A percentile compares a stretch with the other conserved stretches of the same genome.
Evolutionary conservation across 257 asterid species (phyloP).

Genomic region (Thymus quinquecostatus): DNA sequence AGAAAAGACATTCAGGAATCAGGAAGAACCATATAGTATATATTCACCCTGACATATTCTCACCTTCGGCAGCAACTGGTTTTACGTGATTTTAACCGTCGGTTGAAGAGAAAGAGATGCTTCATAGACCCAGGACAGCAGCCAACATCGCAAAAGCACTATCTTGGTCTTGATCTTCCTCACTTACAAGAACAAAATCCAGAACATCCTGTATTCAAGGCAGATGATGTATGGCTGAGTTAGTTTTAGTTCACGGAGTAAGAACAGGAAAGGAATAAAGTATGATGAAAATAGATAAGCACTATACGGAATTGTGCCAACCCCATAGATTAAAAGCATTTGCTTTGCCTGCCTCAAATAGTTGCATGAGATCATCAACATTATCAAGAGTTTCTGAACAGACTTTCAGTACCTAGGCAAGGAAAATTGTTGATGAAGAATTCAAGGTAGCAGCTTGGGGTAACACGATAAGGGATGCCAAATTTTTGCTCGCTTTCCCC

Average conservation of each 20-base stretch:
- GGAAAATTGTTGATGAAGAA: constrained; percentile 30
- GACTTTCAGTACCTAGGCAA: constrained; percentile 71
- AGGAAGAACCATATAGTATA: too few species aligned
- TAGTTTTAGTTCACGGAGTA: constrained; percentile 32
- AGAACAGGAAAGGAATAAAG: constrained; percentile 10
- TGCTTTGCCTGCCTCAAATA: constrained; percentile 90
- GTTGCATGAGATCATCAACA: constrained; percentile 97
- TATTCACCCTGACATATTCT: constrained; percentile 25
- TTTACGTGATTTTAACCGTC: constrained; percentile 95
- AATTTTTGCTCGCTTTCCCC: constrained; percentile 63
- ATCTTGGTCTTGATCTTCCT: constrained; percentile 88
- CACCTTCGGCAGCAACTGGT: constrained; percentile 93
- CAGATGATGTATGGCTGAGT: constrained; percentile 33
- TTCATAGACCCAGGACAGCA: constrained; percentile 97
- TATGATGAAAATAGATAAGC: constrained; percentile 32
- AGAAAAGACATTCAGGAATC: neutral
- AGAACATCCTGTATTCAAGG: constrained; percentile 75
- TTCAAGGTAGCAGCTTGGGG: constrained; percentile 10
- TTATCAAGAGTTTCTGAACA: constrained; percentile 81
- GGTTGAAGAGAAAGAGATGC: constrained; percentile 67
- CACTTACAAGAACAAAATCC: constrained; percentile 86
- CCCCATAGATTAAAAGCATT: constrained; percentile 76
- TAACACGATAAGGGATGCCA: constrained; percentile 20
- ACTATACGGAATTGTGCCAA: constrained; percentile 87
- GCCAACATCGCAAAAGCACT: constrained; percentile 95